These are phyloP conservation scores for Cyberlindnera meyerae DNA, from an alignment of 805 yeast species.

Conservation along the genomic window DNA sequence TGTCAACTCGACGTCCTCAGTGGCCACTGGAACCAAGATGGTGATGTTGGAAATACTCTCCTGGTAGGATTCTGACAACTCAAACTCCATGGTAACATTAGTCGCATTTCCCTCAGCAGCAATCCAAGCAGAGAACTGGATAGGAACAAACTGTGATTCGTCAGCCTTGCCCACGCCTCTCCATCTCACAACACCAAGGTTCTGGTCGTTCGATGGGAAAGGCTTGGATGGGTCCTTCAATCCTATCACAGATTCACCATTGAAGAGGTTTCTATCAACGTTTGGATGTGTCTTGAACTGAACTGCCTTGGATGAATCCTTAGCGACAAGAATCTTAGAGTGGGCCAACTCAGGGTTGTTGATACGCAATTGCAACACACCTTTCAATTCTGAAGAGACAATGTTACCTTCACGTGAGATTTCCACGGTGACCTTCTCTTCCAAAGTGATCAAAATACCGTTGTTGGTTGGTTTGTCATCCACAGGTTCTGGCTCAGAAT, in stretches of 20 bases:
- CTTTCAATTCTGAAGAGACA: slow-evolving; percentile 71
- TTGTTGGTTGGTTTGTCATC: slow-evolving; percentile 44
- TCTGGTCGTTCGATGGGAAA: slow-evolving; percentile 89
- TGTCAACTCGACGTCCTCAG: slow-evolving; percentile 47
- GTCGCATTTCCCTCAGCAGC: slow-evolving; percentile 55
- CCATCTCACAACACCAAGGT: slow-evolving; percentile 92
- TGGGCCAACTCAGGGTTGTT: slow-evolving; percentile 68
- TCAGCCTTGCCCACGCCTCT: slow-evolving; percentile 63
- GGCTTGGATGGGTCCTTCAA: slow-evolving; percentile 73
- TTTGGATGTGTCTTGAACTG: slow-evolving; percentile 95
- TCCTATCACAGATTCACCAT: slow-evolving; percentile 51
- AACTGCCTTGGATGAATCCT: slow-evolving; percentile 40
- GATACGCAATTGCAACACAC: slow-evolving; percentile 84
- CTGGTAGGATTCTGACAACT: slow-evolving; percentile 46
- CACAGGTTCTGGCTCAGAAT: slow-evolving; percentile 10
- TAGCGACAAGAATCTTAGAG: slow-evolving; percentile 55
- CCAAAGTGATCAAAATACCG: slow-evolving; percentile 73
- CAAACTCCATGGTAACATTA: slow-evolving; percentile 86
- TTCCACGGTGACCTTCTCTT: slow-evolving; percentile 74
- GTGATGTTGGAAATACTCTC: slow-evolving; percentile 48
- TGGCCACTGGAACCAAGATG: slow-evolving; percentile 62
- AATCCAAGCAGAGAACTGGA: slow-evolving; percentile 83
- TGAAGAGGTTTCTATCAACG: slow-evolving; percentile 75
- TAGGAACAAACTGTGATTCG: slow-evolving; percentile 52
- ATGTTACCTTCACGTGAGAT: slow-evolving; percentile 81